Base-by-base conservation (phyloP, 2,329 filamentous ascomycete species). In the Elsinoe fawcettii region DNA sequence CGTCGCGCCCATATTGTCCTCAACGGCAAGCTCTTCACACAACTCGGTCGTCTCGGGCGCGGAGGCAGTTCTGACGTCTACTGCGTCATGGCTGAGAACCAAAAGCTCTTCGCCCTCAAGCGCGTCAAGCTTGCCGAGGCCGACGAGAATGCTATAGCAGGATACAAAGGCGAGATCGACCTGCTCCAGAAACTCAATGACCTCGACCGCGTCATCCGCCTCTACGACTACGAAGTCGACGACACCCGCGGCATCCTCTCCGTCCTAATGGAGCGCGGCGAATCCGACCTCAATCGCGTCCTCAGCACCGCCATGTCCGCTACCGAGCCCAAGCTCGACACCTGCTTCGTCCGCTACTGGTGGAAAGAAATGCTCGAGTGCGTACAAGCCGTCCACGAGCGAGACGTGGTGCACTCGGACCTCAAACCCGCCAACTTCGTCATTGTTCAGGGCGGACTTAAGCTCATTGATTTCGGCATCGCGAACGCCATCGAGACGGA, bases 351-450 rank as follows among this genome's bases (percentile, higher is more conserved):
- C 11, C 87, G 93, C n/a, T 95, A 88, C 73, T 96, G 96, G 77
- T 99, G 93, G 93, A 93, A 95, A 71, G 93, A 99, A 73, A 99
- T 99, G 93, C 84, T 99, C 16, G 90, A 96, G 70, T 97, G 93
- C 69, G 83, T 99, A 5, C 83, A 88, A 63, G 83, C 92, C 0
- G 90, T 99, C 1, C 93, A 99, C 69, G 82, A 87, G 11, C 80
- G 86, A 69, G 90, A 96, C 67, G 91, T 99, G 62, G 93, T 99
- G 2, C 93, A 99, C 73, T 96, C 90, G 0, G 93, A 99, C 68
- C 78, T 99, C 36, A 99, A 99, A 72, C 93, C 93, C 0, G 91
- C 91, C 65, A 99, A 99, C 70, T 99, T 99, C 70, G 86, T 99
- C 22, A 80, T 97, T 18, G 90, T 96, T 16, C 84, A 90, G 67